phyloP scores from a whole-genome alignment of 805 yeast genomes.

The Kuraishia borneana region DNA sequence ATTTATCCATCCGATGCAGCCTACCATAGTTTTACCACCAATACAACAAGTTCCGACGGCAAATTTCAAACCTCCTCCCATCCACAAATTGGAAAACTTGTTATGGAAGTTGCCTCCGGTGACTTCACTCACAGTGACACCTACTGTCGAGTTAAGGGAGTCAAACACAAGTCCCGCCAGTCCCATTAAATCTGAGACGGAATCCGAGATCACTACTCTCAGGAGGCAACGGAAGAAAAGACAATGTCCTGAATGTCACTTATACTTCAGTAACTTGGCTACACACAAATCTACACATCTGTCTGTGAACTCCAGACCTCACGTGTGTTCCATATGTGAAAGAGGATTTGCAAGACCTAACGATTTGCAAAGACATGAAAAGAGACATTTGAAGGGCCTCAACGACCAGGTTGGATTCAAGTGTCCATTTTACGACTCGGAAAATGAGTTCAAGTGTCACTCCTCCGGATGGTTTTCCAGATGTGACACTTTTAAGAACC shows the following conservation, averaged over 20 bases:
- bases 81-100: background rate
- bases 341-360: slow-evolving; percentile 86
- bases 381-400: slow-evolving; percentile 73
- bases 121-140: too few relatives aligned
- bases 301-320: slow-evolving; percentile 64
- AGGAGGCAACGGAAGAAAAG: slow-evolving; percentile 19
- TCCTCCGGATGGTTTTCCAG: slow-evolving; percentile 77
- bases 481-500: slow-evolving; percentile 88
- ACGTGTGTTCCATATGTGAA: slow-evolving; percentile 62
- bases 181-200: too few relatives aligned
- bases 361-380: slow-evolving; percentile 76
- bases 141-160: too few relatives aligned
- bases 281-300: slow-evolving; percentile 77
- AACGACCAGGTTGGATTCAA: slow-evolving; percentile 51
- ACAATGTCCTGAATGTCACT: slow-evolving; percentile 25
- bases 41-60: background rate
- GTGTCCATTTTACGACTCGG: slow-evolving; percentile 56
- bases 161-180: too few relatives aligned
- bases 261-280: slow-evolving; percentile 64
- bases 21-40: background rate
- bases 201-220: too few relatives aligned
- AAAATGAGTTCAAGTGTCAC: slow-evolving; percentile 37
- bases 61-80: slow-evolving; percentile 1
- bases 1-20: too few relatives aligned
- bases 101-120: background rate